These are phyloP conservation scores for Lasiosphaeria hispida DNA, from an alignment of 495 filamentous ascomycete genomes.

Conservation along the genomic window DNA sequence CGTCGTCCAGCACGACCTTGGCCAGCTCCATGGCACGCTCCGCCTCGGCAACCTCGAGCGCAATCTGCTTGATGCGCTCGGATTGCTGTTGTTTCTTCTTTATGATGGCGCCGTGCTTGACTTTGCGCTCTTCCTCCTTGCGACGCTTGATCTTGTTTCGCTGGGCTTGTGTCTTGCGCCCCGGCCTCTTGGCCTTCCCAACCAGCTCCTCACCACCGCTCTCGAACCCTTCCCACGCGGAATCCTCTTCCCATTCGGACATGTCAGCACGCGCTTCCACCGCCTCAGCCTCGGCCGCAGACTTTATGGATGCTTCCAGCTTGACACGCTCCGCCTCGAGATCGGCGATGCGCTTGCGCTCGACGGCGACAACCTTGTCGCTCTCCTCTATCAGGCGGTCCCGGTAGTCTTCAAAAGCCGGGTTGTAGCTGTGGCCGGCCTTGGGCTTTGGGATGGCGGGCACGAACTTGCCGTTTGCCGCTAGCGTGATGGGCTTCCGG, in stretches of 20 bases:
- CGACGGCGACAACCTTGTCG: slow-evolving; percentile 72
- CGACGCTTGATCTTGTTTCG: slow-evolving; percentile 81
- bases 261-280: slow-evolving; percentile 66
- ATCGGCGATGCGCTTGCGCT: slow-evolving; percentile 70
- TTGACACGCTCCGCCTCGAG: slow-evolving; percentile 60
- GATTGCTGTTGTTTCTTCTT: slow-evolving; percentile 68
- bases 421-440: slow-evolving; percentile 88
- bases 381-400: slow-evolving; percentile 69
- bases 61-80: slow-evolving; percentile 62
- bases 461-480: slow-evolving; percentile 70
- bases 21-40: slow-evolving; percentile 45
- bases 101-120: slow-evolving; percentile 66
- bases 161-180: slow-evolving; percentile 81
- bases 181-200: slow-evolving; percentile 66
- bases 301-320: slow-evolving; percentile 51
- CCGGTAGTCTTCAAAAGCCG: slow-evolving; percentile 79
- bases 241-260: slow-evolving; percentile 76
- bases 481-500: slow-evolving; percentile 72
- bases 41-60: slow-evolving; percentile 58
- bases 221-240: slow-evolving; percentile 83
- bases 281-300: slow-evolving; percentile 58
- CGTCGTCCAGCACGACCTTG: slow-evolving; percentile 41
- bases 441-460: slow-evolving; percentile 76
- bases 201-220: slow-evolving; percentile 60
- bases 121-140: slow-evolving; percentile 77